Conservation (phyloP, 2,329 filamentous ascomycete species). For the Sporothrix globosa region DNA sequence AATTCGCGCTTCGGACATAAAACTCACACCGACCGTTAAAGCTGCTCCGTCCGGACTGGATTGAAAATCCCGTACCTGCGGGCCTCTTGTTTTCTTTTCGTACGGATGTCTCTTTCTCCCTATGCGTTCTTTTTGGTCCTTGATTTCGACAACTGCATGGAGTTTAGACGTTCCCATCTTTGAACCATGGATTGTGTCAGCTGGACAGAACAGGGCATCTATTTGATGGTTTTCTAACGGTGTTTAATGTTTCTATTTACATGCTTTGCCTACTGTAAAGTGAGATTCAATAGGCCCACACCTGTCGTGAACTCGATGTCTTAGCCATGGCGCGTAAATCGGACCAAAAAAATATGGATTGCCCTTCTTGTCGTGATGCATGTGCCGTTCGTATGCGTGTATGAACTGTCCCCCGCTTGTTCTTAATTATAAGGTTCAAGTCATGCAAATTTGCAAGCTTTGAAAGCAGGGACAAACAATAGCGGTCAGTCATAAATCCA, state of each 20-base stretch:
- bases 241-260: background rate
- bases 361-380: background rate
- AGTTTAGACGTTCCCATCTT: background rate
- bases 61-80: slow-evolving; percentile 9
- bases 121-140: background rate
- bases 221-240: too few relatives aligned
- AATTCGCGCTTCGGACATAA: slow-evolving; percentile 33
- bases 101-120: slow-evolving; percentile 14
- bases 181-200: background rate
- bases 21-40: slow-evolving; percentile 31
- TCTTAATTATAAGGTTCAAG: background rate
- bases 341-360: background rate
- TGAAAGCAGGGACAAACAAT: background rate
- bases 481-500: background rate
- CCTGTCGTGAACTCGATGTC: background rate
- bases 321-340: background rate
- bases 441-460: background rate
- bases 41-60: background rate
- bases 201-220: background rate
- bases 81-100: background rate
- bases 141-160: background rate
- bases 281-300: background rate
- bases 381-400: background rate
- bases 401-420: background rate
- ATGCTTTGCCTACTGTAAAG: background rate